Percentiles rank a stretch among this genome's conserved stretches.
These are phyloP conservation scores for Curvularia eragrostidis DNA, from an alignment of 2,329 filamentous ascomycete genomes.

Conservation along the genomic window DNA sequence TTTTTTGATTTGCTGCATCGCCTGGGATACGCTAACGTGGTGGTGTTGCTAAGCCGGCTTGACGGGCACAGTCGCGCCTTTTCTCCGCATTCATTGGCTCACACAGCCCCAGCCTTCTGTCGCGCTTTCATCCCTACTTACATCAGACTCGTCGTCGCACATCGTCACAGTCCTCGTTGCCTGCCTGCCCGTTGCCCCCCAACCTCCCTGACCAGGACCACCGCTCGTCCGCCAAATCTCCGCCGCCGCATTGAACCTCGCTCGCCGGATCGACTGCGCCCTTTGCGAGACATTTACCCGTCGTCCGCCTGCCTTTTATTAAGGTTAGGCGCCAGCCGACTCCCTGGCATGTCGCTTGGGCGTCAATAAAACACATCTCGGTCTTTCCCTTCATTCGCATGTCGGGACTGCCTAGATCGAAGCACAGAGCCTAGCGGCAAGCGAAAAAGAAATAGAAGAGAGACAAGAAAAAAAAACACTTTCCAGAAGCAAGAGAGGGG, in stretches of 20 bases:
- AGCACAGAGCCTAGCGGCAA: background rate
- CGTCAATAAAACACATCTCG: conserved; percentile 31
- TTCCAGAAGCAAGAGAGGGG: background rate
- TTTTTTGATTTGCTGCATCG: conserved; percentile 14
- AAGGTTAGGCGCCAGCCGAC: conserved; percentile 34
- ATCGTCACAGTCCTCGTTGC: conserved; percentile 8
- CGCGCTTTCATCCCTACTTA: conserved; percentile 23
- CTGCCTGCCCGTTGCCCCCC: background rate
- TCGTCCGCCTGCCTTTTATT: conserved; percentile 11
- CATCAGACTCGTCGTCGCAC: conserved; percentile 25
- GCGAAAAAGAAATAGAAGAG: background rate
- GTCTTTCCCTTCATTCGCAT: conserved; percentile 12
- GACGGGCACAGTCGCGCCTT: conserved; percentile 3
- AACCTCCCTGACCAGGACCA: background rate
- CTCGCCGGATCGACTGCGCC: background rate
- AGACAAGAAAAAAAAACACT: conserved; percentile 2
- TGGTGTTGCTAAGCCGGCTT: conserved; percentile 15
- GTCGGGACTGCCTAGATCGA: conserved; percentile 11
- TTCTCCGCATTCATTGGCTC: conserved; percentile 24
- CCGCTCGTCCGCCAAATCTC: conserved; percentile 19
- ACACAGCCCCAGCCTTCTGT: conserved; percentile 13
- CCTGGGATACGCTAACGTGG: conserved; percentile 16
- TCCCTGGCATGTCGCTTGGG: conserved; percentile 35
- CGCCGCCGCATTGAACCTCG: conserved; percentile 20
- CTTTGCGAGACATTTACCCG: background rate